phyloP scores from a whole-genome alignment of 2,329 filamentous ascomycete species.

The Ophioceras dolichostomum region DNA sequence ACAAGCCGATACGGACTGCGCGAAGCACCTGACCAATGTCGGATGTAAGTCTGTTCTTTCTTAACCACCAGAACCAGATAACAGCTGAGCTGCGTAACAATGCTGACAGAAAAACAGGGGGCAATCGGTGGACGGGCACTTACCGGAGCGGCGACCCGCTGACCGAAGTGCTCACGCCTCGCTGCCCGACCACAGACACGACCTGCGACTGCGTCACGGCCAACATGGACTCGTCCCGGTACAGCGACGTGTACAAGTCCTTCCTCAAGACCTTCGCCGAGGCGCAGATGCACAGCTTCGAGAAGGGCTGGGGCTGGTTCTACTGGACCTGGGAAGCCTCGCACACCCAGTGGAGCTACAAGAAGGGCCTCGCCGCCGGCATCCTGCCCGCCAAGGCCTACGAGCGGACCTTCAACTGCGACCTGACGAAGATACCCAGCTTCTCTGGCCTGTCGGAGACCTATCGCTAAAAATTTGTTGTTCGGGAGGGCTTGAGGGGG shows the following conservation, averaged over 20 bases:
- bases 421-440: constrained; percentile 34
- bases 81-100: neutral
- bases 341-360: constrained; percentile 84
- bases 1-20: constrained; percentile 94
- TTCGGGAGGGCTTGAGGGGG: no score
- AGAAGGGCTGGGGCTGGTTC: constrained; percentile 93
- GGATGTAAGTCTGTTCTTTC: constrained; percentile 26
- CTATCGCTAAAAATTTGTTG: no score
- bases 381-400: constrained; percentile 70
- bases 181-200: constrained; percentile 56
- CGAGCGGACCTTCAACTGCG: constrained; percentile 57
- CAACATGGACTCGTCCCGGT: constrained; percentile 59
- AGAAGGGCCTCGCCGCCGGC: constrained; percentile 62
- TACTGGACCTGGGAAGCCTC: constrained; percentile 69
- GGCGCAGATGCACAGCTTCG: constrained; percentile 91
- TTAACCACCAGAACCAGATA: neutral
- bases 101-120: constrained; percentile 24
- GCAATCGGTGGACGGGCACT: constrained; percentile 86
- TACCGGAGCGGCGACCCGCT: constrained; percentile 54
- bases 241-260: constrained; percentile 64
- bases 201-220: constrained; percentile 63
- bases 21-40: constrained; percentile 77
- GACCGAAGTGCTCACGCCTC: constrained; percentile 53
- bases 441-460: constrained; percentile 41
- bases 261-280: constrained; percentile 86